Conservation (phyloP, 345 rosid species). For the Psidium guajava region DNA sequence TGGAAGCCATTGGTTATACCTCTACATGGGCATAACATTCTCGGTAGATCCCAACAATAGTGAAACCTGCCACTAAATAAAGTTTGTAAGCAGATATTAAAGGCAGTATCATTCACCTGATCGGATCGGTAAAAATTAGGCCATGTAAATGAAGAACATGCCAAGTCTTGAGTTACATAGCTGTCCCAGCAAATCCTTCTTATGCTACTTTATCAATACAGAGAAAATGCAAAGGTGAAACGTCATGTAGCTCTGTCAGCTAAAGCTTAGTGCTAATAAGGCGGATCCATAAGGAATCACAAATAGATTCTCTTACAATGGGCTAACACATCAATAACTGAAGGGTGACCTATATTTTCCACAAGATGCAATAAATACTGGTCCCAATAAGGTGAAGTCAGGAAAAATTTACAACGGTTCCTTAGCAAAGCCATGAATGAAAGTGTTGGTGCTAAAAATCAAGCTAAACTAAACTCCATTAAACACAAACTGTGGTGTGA, state of each 20-base stretch:
- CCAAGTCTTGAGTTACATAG: neutral
- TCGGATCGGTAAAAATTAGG: fast-evolving
- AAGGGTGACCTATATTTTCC: neutral
- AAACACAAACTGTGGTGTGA: neutral
- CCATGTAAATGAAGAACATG: neutral
- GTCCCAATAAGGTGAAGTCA: fast-evolving
- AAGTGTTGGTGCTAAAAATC: neutral
- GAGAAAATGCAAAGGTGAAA: neutral
- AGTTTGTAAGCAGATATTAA: neutral
- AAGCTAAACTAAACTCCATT: neutral
- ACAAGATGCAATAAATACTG: neutral
- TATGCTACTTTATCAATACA: neutral
- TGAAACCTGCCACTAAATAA: conserved; percentile 18
- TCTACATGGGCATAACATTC: conserved; percentile 57
- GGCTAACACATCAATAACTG: neutral
- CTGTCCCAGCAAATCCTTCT: neutral
- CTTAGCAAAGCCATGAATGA: neutral
- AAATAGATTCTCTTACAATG: neutral
- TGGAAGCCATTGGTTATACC: conserved; percentile 23
- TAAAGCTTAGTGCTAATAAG: neutral
- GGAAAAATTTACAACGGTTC: neutral
- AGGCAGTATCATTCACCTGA: neutral
- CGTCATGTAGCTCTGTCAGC: neutral
- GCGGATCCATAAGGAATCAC: neutral
- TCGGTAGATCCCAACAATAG: conserved; percentile 52